Percentiles rank a stretch among this genome's conserved stretches.
phyloP scores from a whole-genome alignment of 257 asterid species.

The Anisodus acutangulus region DNA sequence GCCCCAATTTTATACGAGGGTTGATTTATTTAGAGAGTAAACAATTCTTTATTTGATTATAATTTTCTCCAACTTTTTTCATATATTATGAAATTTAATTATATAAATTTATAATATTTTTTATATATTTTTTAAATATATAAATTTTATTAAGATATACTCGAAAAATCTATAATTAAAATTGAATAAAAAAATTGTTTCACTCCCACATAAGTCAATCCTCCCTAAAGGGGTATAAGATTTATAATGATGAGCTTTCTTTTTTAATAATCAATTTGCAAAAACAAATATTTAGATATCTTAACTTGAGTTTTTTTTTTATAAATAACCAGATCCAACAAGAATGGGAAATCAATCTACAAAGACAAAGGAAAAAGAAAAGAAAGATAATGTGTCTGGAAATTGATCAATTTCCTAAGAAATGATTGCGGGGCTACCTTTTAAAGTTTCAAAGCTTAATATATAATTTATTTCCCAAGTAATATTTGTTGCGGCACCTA shows the following conservation, averaged over 20 bases:
- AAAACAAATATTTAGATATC: not conserved
- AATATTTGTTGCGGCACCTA: constrained; percentile 27
- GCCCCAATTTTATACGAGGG: too few relatives aligned
- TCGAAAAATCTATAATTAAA: too few relatives aligned
- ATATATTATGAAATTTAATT: too few relatives aligned
- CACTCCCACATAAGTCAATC: not conserved
- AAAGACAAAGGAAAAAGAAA: not conserved
- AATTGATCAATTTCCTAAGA: constrained; percentile 22
- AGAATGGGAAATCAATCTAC: too few relatives aligned
- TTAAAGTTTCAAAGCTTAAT: not conserved
- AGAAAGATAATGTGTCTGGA: not conserved
- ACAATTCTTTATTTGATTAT: too few relatives aligned
- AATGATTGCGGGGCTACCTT: not conserved
- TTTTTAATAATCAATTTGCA: not conserved
- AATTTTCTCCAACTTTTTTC: too few relatives aligned
- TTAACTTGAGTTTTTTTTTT: not conserved
- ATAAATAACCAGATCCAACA: not conserved
- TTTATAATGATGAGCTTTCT: not conserved
- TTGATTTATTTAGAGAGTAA: too few relatives aligned
- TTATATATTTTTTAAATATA: too few relatives aligned
- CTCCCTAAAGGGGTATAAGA: not conserved
- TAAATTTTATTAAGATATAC: too few relatives aligned
- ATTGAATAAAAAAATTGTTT: too few relatives aligned
- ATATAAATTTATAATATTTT: too few relatives aligned
- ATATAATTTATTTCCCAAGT: not conserved